Base-by-base conservation (phyloP, 2,329 filamentous ascomycete species). In the Dactylellina sp. region DNA sequence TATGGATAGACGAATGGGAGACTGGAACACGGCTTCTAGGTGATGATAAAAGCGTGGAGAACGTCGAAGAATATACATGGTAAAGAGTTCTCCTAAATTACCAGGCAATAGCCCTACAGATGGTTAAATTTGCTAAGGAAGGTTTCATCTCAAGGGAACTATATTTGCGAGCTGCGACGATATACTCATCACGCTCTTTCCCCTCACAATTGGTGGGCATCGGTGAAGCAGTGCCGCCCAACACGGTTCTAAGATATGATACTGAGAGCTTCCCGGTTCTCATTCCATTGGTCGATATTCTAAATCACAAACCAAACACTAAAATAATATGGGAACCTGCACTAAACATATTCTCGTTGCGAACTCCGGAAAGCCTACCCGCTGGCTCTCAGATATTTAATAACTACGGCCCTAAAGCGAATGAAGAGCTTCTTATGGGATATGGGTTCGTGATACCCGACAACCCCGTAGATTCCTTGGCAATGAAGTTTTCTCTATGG, bases 381-480 rank as follows among this genome's bases (percentile, higher is more conserved):
- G 78, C 80, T 2, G 83, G 82, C 1, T 79, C 80, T 2, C 82
- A 86, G 72, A 78, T 86, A 1, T 84, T 81, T 79, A 86, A 86
- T 77, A 86, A 86, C 76, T 86, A 86, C 63, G 84, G 82, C 0
- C 82, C 84, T 1, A 86, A 86, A 75, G 80, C 82, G 4, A 86
- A 86, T 56, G 84, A 84, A 74, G 84, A 86, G 76, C 79, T 86
- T 1, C 79, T 86, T 1, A 81, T 85, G 49, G 84, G 84, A 2
- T 86, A 86, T 65, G 85, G 85, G 2, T 86, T 86, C 78, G 83
- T 82, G 68, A 80, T 85, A 12, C 77, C 78, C 4, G 75, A 82
- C 44, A 86, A 85, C 40, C 83, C 83, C 0, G 80, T 82, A 42
- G 84, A 86, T 75, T 76, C 75, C 3, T 47, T 78, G 12, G 62